These are phyloP conservation scores for Artemisia tridentata DNA, from an alignment of 129 eudicot genomes.

Conservation along the genomic window DNA sequence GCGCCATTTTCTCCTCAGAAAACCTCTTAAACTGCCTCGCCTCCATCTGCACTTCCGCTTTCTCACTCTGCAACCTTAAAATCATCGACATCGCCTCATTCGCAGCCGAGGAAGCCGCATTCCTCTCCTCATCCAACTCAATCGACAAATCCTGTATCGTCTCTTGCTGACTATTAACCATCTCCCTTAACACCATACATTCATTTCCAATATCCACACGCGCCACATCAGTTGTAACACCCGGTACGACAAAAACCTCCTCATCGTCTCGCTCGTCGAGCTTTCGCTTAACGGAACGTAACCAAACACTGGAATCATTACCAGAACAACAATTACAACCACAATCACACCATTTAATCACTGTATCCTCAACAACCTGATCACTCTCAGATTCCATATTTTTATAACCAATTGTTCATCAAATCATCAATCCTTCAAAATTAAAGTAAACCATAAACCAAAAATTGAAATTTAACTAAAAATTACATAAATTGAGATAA, in stretches of 20 bases:
- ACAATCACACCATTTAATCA: slow-evolving; percentile 53
- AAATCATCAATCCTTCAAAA: slow-evolving; percentile 18
- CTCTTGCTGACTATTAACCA: slow-evolving; percentile 69
- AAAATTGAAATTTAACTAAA: slow-evolving; percentile 15
- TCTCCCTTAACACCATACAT: slow-evolving; percentile 65
- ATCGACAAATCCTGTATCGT: slow-evolving; percentile 56
- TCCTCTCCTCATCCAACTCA: slow-evolving; percentile 94
- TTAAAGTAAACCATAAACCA: neutral
- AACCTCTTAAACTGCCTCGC: slow-evolving; percentile 79
- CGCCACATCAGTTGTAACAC: slow-evolving; percentile 54
- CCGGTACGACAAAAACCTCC: slow-evolving; percentile 40
- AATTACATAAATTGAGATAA: neutral
- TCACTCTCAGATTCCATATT: slow-evolving; percentile 48
- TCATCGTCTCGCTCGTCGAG: slow-evolving; percentile 53
- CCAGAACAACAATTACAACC: slow-evolving; percentile 53
- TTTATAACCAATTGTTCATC: slow-evolving; percentile 23
- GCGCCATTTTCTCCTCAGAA: slow-evolving; percentile 90
- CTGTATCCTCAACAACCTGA: slow-evolving; percentile 36
- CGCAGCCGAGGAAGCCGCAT: slow-evolving; percentile 87
- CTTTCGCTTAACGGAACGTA: slow-evolving; percentile 68
- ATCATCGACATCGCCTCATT: slow-evolving; percentile 98
- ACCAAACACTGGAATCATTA: slow-evolving; percentile 40
- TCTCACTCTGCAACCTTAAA: slow-evolving; percentile 88
- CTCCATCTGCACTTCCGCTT: slow-evolving; percentile 92
- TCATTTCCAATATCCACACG: slow-evolving; percentile 78